phyloP scores from a whole-genome alignment of 2,329 filamentous ascomycete genomes.

The Trichoderma atrobrunneum region DNA sequence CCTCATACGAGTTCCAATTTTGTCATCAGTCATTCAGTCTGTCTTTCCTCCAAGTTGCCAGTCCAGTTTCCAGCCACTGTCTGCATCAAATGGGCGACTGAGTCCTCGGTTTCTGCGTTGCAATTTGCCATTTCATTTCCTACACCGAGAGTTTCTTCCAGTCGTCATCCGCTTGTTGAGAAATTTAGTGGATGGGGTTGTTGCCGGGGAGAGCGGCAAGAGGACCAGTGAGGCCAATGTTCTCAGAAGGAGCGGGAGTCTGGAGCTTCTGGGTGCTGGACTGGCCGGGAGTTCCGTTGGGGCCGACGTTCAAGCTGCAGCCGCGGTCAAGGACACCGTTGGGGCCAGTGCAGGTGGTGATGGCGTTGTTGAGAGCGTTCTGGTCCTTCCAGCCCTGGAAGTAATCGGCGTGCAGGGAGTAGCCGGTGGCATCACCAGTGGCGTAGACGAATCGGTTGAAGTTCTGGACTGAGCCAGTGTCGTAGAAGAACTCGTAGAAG shows the following conservation, averaged over 20 bases:
- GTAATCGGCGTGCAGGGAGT: constrained; percentile 32
- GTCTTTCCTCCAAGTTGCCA: background rate
- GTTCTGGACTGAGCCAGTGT: constrained; percentile 32
- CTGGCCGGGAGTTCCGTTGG: constrained; percentile 24
- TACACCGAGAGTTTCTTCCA: background rate
- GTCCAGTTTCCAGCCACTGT: background rate
- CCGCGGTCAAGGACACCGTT: constrained; percentile 24
- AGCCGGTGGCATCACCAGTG: constrained; percentile 30
- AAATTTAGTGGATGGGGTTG: constrained; percentile 26
- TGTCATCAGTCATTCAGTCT: background rate
- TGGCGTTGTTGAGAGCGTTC: constrained; percentile 26
- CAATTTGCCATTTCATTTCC: background rate
- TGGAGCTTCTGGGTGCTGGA: constrained; percentile 23
- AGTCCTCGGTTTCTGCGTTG: background rate
- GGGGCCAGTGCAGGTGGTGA: constrained; percentile 28
- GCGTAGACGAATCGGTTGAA: constrained; percentile 30
- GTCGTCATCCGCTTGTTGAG: background rate
- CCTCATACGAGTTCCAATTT: background rate
- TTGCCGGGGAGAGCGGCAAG: constrained; percentile 28
- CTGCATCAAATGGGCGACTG: background rate
- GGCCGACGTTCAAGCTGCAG: constrained; percentile 29
- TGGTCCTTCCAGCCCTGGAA: constrained; percentile 33
- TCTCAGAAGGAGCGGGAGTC: constrained; percentile 26
- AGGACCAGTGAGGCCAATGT: constrained; percentile 27
- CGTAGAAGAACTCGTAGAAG: constrained; percentile 47